Base-by-base conservation (phyloP, 805 yeast species). In the Monosporozyma yasuniensis region DNA sequence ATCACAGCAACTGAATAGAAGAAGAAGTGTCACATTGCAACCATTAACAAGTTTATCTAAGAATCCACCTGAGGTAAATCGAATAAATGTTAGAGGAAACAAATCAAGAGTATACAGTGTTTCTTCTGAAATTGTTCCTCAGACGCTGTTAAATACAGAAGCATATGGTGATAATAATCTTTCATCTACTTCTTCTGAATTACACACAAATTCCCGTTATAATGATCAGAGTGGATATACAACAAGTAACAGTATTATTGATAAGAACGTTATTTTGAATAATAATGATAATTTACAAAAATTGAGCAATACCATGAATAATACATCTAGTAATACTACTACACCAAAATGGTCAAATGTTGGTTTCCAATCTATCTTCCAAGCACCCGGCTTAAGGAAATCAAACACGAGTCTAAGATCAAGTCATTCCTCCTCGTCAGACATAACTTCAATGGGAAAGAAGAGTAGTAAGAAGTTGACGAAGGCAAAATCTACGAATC, bases 91-190 rank as follows among this genome's bases (percentile, higher is more conserved):
- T 18, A 42, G 28, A 21, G 35, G 39, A 7, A 30, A 32, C 5
- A 30, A 44, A 12, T n/a, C 48, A 2, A 51, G 60, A 27, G 53
- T 61, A 18, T 58, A 61, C 44, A 61, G 65, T 52, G 52, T 63
- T 16, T 59, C 67, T 11, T 62, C 67, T 9, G 64, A 58, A 34
- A 57, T 63, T 37, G 54, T 63, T 9, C 67, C 68, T 4, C 67
- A 64, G 39, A 58, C 62, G 3, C 49, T 63, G 21, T 51, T 57
- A 8, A 52, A 52, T 27, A 53, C 59, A 37, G 55, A 49, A 30
- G 59, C 18, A 14, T 42, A 46, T n/a, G 22, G 22, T 8, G 43
- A 46, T 16, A 30, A 14, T 7, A 19, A 25, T 27, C 16, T 6
- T 6, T 30, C 37, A 3, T 43, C 46, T 3, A 35, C 23, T 18